Base-by-base conservation (phyloP, 176 grass and related monocot genomes). In the Echinochloa phyllopogon region DNA sequence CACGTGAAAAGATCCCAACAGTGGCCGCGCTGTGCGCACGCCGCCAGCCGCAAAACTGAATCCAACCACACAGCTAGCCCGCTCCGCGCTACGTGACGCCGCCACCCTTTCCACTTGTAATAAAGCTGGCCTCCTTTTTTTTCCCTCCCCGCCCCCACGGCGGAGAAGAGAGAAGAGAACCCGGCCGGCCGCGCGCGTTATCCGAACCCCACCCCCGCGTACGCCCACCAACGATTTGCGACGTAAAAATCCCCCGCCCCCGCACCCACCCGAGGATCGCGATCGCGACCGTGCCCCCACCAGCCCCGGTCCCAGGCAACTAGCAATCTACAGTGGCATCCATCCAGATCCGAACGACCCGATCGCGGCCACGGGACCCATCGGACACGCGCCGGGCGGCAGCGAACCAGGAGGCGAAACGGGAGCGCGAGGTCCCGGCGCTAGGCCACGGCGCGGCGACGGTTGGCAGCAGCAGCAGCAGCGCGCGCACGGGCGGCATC, bases 81-180 rank as follows among this genome's bases (percentile, higher is more conserved):
- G 70, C 62, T 48, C 39, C 20, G 3, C 61, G 85, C 78, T 69
- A 82, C 23, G 38, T 13, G 71, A 69, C 86, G n/a, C 51, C 43
- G 27, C 41, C 67, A 20, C 11, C 15, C 41, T 87, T 82, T 76
- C 86, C 70, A 82, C 85, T 76, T 75, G 86, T 82, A 39, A 49
- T 72, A 63, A 72, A 41, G 17, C 6, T 38, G 5, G 0, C 14
- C 21, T 24, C 18, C 18, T 21, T 51, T 51, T 20, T 55, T 21
- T 16, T 51, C 49, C 18, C 16, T 15, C 0, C 44, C 44, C 29
- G 29, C 29, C 29, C 29, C 29, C 29, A 33, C 29, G 29, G 29
- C 29, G 29, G 29, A 33, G 29, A 33, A 33, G 2, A 33, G 29
- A 33, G 29, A 33, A 33, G 1, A 33, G 29, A 33, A 33, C 29